Conservation (phyloP, 441 rosid species). For the Metrosideros polymorpha region DNA sequence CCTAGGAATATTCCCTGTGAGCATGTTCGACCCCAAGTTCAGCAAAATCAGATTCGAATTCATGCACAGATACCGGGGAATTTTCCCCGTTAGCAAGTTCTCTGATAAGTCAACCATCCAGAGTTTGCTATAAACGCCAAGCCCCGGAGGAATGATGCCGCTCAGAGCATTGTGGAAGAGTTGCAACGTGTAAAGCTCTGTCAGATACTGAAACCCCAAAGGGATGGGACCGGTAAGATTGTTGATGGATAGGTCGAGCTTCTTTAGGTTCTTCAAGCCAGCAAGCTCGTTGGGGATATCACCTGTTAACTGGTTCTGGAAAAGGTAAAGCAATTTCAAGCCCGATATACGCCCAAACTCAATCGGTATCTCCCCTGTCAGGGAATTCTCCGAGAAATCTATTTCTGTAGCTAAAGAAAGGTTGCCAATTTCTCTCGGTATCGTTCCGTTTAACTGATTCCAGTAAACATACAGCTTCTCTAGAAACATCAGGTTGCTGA, state of each 20-base stretch:
- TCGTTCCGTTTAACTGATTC: constrained; percentile 2
- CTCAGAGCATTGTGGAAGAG: constrained; percentile 6
- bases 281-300: background rate
- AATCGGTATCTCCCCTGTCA: constrained; percentile 4
- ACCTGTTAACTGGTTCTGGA: constrained; percentile 5
- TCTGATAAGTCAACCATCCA: constrained; percentile 6
- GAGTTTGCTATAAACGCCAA: constrained; percentile 5
- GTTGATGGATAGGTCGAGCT: constrained; percentile 10
- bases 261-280: background rate
- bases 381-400: constrained; percentile 6
- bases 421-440: constrained; percentile 7
- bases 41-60: constrained; percentile 4
- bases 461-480: constrained; percentile 3
- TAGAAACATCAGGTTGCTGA: background rate
- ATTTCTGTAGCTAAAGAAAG: constrained; percentile 1
- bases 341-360: background rate
- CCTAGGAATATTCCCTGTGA: background rate
- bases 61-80: background rate
- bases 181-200: background rate
- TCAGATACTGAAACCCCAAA: constrained; percentile 2
- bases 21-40: constrained; percentile 5
- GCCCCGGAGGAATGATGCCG: constrained; percentile 7
- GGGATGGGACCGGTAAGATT: constrained; percentile 5
- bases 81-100: constrained; percentile 3
- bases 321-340: constrained; percentile 5